Percentiles rank a stretch among this genome's conserved stretches.
These are phyloP conservation scores for Eucommia ulmoides DNA, from an alignment of 257 asterid species.

Conservation along the genomic window DNA sequence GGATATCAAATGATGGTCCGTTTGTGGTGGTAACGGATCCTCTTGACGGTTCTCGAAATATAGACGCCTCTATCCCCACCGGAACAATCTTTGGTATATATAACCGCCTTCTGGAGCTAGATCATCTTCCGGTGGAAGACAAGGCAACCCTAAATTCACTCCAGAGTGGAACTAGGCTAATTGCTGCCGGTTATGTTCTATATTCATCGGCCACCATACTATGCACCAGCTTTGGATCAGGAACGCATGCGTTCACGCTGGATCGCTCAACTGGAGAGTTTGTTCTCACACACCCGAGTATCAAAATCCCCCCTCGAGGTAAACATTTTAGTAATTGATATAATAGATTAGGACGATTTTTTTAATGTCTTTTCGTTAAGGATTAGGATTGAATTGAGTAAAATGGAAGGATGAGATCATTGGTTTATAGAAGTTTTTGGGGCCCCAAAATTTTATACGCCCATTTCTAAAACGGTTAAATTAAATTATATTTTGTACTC, in stretches of 20 bases:
- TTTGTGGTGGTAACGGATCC: conserved; percentile 87
- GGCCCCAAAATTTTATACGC: too few relatives aligned
- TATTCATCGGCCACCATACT: conserved; percentile 90
- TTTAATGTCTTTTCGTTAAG: too few relatives aligned
- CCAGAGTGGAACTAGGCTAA: conserved; percentile 70
- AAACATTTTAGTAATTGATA: conserved; percentile 2
- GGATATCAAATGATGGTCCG: conserved; percentile 77
- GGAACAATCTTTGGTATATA: conserved; percentile 90
- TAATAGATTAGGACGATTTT: too few relatives aligned
- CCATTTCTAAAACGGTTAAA: too few relatives aligned
- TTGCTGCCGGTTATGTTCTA: conserved; percentile 81
- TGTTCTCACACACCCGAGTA: conserved; percentile 61
- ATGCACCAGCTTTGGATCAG: conserved; percentile 70
- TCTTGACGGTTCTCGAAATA: conserved; percentile 82
- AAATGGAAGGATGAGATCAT: too few relatives aligned
- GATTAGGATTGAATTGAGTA: too few relatives aligned
- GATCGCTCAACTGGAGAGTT: conserved; percentile 82
- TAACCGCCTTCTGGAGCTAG: conserved; percentile 54
- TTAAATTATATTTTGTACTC: too few relatives aligned
- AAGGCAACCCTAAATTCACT: conserved; percentile 73
- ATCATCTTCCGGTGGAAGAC: conserved; percentile 64
- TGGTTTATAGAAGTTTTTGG: too few relatives aligned
- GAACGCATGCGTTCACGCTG: conserved; percentile 73
- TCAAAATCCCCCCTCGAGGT: conserved; percentile 79
- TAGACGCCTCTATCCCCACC: conserved; percentile 94